Conservation (phyloP, 2,329 filamentous ascomycete species). For the Metarhizium anisopliae region DNA sequence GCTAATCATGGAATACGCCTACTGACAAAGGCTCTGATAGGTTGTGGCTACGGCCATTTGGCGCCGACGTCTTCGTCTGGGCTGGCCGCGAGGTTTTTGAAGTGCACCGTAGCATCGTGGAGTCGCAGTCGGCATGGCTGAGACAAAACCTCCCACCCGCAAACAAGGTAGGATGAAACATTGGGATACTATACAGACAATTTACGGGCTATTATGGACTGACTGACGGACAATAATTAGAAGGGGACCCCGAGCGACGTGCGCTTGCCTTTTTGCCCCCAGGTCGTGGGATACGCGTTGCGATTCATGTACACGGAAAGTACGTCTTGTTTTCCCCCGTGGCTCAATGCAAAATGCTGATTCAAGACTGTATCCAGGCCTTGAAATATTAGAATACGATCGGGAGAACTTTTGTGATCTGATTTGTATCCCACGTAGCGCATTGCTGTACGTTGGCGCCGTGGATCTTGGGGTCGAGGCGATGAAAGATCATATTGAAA, state of each 20-base stretch:
- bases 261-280: constrained; percentile 13
- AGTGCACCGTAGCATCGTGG: constrained; percentile 27
- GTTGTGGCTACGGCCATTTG: constrained; percentile 22
- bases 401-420: constrained; percentile 14
- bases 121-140: constrained; percentile 24
- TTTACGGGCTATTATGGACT: too few relatives aligned
- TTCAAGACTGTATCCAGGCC: not conserved
- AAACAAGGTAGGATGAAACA: constrained; percentile 14
- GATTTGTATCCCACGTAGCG: constrained; percentile 22
- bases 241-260: constrained; percentile 12
- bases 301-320: constrained; percentile 27
- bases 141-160: constrained; percentile 21
- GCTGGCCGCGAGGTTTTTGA: constrained; percentile 14
- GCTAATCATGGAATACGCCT: not conserved
- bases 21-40: constrained; percentile 9
- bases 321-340: constrained; percentile 6
- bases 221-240: not conserved
- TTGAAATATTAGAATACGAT: constrained; percentile 16
- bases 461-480: constrained; percentile 18
- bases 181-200: too few relatives aligned
- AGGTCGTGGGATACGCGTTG: constrained; percentile 21
- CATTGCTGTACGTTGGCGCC: constrained; percentile 23
- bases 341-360: not conserved
- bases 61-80: constrained; percentile 22
- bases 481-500: constrained; percentile 19